These are phyloP conservation scores for Kuraishia molischiana DNA, from an alignment of 805 yeast species.

Conservation along the genomic window DNA sequence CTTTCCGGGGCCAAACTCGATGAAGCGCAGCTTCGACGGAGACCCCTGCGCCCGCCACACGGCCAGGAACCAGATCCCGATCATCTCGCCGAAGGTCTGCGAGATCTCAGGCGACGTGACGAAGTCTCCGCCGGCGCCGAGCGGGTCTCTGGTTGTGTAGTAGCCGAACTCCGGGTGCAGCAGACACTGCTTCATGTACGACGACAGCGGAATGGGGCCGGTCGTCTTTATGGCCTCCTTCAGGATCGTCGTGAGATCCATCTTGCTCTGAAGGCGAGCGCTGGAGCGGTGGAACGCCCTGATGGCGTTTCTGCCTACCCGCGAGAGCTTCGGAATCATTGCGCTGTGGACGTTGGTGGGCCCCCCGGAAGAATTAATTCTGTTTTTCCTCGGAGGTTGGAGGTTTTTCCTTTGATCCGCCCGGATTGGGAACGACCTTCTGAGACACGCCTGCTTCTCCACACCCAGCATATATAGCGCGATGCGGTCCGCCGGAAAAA, in stretches of 20 bases:
- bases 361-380: too few relatives aligned
- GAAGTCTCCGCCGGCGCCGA: constrained; percentile 56
- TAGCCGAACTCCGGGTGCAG: constrained; percentile 73
- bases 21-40: constrained; percentile 39
- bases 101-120: constrained; percentile 83
- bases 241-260: constrained; percentile 20
- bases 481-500: too few relatives aligned
- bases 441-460: too few relatives aligned
- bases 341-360: too few relatives aligned
- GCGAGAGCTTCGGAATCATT: too few relatives aligned
- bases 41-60: constrained; percentile 48
- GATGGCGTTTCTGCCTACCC: too few relatives aligned
- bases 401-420: too few relatives aligned
- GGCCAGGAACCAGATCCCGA: constrained; percentile 63
- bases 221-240: constrained; percentile 48
- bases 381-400: too few relatives aligned
- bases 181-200: constrained; percentile 74
- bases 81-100: constrained; percentile 78
- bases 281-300: too few relatives aligned
- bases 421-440: too few relatives aligned
- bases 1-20: constrained; percentile 81
- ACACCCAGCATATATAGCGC: too few relatives aligned
- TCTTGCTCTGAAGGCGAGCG: too few relatives aligned
- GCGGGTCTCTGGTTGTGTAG: constrained; percentile 69
- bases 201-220: constrained; percentile 67